A percentile compares a stretch with the other conserved stretches of the same genome.
Evolutionary conservation across 495 filamentous ascomycete species (phyloP).

Genomic region (Thermothielavioides terrestris): DNA sequence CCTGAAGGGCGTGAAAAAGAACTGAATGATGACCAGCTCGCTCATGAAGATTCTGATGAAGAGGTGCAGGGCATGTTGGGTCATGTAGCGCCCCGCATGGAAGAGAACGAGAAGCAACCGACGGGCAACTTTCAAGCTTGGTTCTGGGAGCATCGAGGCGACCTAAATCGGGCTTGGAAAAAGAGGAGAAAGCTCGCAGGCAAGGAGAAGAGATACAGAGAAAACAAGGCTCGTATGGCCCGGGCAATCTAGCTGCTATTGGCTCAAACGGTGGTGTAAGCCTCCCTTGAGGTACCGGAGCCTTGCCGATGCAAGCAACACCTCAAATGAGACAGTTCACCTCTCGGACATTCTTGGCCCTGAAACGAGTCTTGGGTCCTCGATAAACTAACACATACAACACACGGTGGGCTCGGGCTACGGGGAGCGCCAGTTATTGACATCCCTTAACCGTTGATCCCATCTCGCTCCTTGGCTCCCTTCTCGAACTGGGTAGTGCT

Average conservation of each 20-base stretch:
- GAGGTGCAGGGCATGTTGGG: slow-evolving; percentile 13
- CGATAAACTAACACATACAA: too few species aligned
- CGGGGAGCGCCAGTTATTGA: too few species aligned
- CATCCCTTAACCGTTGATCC: too few species aligned
- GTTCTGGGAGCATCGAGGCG: slow-evolving; percentile 88
- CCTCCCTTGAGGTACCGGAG: too few species aligned
- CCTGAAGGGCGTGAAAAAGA: slow-evolving; percentile 32
- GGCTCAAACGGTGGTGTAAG: too few species aligned
- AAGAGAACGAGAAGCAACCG: slow-evolving; percentile 18
- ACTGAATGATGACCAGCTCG: slow-evolving; percentile 31
- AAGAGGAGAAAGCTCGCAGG: slow-evolving; percentile 65
- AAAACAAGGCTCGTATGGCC: slow-evolving; percentile 58
- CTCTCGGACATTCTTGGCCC: too few species aligned
- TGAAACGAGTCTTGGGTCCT: too few species aligned
- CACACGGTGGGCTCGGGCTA: too few species aligned
- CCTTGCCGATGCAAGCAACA: too few species aligned
- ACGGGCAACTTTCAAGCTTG: slow-evolving; percentile 71
- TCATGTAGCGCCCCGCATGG: slow-evolving; percentile 20
- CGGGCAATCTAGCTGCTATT: slow-evolving; percentile 28
- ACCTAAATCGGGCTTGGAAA: slow-evolving; percentile 88
- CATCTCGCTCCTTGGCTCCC: too few species aligned
- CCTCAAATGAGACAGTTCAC: too few species aligned
- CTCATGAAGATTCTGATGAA: slow-evolving; percentile 19
- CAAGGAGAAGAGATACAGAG: slow-evolving; percentile 81
- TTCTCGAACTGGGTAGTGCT: too few species aligned